Conservation (phyloP, 305 asterid species). For the Rubia tinctorum region DNA sequence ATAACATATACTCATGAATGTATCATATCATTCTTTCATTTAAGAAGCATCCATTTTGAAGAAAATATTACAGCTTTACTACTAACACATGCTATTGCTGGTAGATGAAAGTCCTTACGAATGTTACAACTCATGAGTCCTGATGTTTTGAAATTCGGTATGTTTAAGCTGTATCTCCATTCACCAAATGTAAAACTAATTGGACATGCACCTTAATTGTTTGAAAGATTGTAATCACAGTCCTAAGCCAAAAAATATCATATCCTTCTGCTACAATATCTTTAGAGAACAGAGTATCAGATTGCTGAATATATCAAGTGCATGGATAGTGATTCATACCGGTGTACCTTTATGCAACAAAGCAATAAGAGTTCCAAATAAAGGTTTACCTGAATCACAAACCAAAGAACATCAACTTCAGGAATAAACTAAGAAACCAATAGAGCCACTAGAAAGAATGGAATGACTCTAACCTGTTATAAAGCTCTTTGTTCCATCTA, state of each 20-base stretch:
- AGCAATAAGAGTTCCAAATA: slow-evolving; percentile 94
- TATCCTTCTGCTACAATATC: no score
- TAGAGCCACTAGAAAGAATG: background rate
- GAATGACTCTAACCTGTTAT: slow-evolving; percentile 58
- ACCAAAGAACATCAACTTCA: background rate
- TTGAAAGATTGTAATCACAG: background rate
- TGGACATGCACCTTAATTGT: background rate
- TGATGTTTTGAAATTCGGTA: background rate
- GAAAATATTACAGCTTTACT: background rate
- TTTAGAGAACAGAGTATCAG: background rate
- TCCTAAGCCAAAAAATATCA: background rate
- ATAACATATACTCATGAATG: no score
- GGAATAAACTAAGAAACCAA: slow-evolving; percentile 1
- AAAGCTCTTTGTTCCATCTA: slow-evolving; percentile 96
- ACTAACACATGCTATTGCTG: background rate
- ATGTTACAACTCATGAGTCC: no score
- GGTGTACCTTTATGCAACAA: slow-evolving; percentile 81
- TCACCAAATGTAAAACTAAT: background rate
- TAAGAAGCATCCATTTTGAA: no score
- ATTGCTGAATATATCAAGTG: background rate
- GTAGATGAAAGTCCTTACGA: background rate
- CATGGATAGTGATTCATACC: slow-evolving; percentile 46
- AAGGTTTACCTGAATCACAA: slow-evolving; percentile 61
- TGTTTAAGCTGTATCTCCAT: background rate
- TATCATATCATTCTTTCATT: no score